Percentiles rank a stretch among this genome's conserved stretches.
Evolutionary conservation across 2,329 filamentous ascomycete genomes (phyloP).

Genomic region (Cadophora sp.): DNA sequence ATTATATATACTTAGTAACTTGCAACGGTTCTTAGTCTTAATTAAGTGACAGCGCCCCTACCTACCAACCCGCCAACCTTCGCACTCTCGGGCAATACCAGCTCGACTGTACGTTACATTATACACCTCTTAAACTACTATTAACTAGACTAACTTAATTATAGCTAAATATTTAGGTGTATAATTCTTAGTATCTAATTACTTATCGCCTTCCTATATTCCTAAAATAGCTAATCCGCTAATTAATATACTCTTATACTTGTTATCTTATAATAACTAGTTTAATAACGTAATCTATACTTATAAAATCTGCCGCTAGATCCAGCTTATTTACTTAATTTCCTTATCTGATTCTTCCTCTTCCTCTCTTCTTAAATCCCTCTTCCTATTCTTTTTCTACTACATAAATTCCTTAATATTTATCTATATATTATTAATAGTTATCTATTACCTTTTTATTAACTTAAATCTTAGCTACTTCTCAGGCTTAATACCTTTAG

Average conservation of each 20-base stretch:
- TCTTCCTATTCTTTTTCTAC: constrained; percentile 14
- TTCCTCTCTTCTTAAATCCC: constrained; percentile 7
- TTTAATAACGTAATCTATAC: too few species aligned
- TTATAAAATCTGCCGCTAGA: too few species aligned
- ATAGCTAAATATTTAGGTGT: background rate
- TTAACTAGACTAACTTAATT: constrained; percentile 27
- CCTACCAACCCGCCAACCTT: too few species aligned
- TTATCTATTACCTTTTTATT: constrained; percentile 18
- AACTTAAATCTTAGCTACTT: too few species aligned
- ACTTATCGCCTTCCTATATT: constrained; percentile 17
- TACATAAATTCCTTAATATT: constrained; percentile 17
- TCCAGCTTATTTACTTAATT: constrained; percentile 14
- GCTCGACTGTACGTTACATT: too few species aligned
- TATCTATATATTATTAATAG: constrained; percentile 11
- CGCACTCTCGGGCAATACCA: too few species aligned
- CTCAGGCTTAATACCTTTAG: constrained; percentile 14
- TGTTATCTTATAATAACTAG: too few species aligned
- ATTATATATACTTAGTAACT: too few species aligned
- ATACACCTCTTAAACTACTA: constrained; percentile 25
- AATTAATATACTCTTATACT: too few species aligned
- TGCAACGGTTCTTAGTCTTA: too few species aligned
- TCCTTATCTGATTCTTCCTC: constrained; percentile 8
- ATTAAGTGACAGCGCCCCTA: too few species aligned
- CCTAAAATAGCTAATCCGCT: constrained; percentile 16
- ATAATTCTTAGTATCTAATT: background rate